phyloP scores from a whole-genome alignment of 331 rosid genomes.

The Cydonia oblonga region DNA sequence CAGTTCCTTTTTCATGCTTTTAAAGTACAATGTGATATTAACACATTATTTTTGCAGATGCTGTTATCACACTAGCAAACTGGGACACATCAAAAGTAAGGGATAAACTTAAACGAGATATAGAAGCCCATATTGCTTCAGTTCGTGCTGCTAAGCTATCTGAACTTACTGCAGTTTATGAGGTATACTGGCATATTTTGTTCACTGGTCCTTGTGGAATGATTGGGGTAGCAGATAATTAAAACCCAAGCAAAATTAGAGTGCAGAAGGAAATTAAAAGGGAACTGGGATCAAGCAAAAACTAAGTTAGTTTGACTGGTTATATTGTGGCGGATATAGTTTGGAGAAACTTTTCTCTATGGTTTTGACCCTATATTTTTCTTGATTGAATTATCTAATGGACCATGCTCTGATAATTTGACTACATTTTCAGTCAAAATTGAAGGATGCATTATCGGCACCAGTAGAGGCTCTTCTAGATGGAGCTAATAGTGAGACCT shows the following conservation, averaged over 20 bases:
- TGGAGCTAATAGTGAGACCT: conserved; percentile 79
- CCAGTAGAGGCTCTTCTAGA: conserved; percentile 88
- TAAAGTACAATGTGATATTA: conserved; percentile 11
- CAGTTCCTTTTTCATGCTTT: background rate
- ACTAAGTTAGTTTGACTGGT: background rate
- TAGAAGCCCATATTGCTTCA: conserved; percentile 60
- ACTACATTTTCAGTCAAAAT: conserved; percentile 52
- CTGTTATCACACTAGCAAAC: conserved; percentile 58
- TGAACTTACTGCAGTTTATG: conserved; percentile 55
- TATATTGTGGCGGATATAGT: background rate
- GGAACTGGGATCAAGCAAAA: background rate
- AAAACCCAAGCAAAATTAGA: background rate
- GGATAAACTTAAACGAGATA: conserved; percentile 85
- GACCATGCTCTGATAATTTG: conserved; percentile 28
- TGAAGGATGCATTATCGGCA: conserved; percentile 65
- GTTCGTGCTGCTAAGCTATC: conserved; percentile 68
- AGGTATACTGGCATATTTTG: conserved; percentile 33
- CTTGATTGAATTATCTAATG: conserved; percentile 5
- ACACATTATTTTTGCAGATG: conserved; percentile 49
- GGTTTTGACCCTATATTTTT: background rate
- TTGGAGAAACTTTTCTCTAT: background rate
- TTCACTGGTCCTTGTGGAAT: background rate
- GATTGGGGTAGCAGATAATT: conserved; percentile 1
- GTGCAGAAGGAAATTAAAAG: background rate
- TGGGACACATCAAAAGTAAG: conserved; percentile 81